Evolutionary conservation across 176 grass and related monocot genomes (phyloP).

Genomic region (Raddia guianensis): DNA sequence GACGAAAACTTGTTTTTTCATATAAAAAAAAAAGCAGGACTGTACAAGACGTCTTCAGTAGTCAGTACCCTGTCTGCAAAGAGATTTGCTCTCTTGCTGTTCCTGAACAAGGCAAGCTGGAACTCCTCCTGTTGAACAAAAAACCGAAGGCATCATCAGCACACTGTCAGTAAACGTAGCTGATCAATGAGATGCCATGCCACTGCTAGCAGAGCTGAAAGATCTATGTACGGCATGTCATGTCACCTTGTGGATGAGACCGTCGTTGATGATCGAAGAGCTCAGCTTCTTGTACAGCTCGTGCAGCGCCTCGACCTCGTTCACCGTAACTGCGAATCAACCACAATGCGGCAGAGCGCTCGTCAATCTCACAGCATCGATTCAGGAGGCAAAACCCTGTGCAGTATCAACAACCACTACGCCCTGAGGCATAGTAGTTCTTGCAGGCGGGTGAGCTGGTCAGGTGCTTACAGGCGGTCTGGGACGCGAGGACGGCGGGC

Average conservation of each 20-base stretch:
- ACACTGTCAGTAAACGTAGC: not conserved
- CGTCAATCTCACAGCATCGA: not conserved
- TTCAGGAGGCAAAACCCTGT: not conserved
- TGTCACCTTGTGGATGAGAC: conserved; percentile 79
- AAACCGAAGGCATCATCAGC: not conserved
- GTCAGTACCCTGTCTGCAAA: conserved; percentile 69
- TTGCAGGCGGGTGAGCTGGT: not conserved
- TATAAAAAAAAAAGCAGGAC: not conserved
- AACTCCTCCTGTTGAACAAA: conserved; percentile 66
- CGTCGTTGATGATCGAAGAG: conserved; percentile 77
- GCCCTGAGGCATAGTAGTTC: no score
- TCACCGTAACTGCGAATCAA: conserved; percentile 60
- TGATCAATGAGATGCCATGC: not conserved
- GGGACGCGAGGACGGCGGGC: conserved; percentile 30
- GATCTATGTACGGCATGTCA: no score
- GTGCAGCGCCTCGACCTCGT: conserved; percentile 74
- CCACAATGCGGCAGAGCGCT: not conserved
- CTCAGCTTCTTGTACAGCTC: conserved; percentile 79
- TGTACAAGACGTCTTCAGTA: not conserved
- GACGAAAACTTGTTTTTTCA: not conserved
- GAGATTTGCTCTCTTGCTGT: conserved; percentile 59
- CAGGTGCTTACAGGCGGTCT: conserved; percentile 29
- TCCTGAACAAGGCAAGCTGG: conserved; percentile 70
- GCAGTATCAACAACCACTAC: not conserved
- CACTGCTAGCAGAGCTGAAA: not conserved